Base-by-base conservation (phyloP, 2,329 filamentous ascomycete genomes). In the Exophiala sp. region DNA sequence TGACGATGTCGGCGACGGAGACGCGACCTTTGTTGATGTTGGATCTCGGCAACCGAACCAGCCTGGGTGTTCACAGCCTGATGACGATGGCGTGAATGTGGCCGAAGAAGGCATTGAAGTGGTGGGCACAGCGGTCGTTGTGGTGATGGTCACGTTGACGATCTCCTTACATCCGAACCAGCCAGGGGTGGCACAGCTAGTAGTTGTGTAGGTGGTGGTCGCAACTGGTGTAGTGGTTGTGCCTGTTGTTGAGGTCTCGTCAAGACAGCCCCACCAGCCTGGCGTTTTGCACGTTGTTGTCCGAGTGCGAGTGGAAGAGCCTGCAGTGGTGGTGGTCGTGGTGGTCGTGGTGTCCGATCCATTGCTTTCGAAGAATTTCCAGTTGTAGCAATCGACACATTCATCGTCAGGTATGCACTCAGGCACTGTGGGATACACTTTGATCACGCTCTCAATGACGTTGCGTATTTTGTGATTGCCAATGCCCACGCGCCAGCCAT, bases 291-390 rank as follows among this genome's bases (percentile, higher is more conserved):
- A 95, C 0, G 88, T 95, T 47, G 83, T 82, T 0, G 90, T 95
- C 38, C 88, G 77, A 1, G 84, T 89, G 44, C 77, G 69, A 2
- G 81, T 85, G 2, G 80, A 85, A 37, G 78, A 77, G 1, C 77
- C 78, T 0, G 77, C 75, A 2, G 72, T 74, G 1, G 77, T 75
- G 2, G 72, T 74, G 1, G 80, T 73, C 0, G 66, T 75, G 0
- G 81, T 81, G 0, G 84, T 86, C 0, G 82, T 88, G 1, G 76
- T 78, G 56, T 90, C 85, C 1, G 86, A 93, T 23, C 86, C 86
- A 65, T 96, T 96, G 66, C 89, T 95, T 67, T 90, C 85, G 64
- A 88, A 94, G 74, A 89, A 95, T 63, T 95, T 94, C 93, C 93
- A 97, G 48, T 85, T 82, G 50, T 81, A 87, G 63, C 91, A 97